Evolutionary conservation across 106 monocot species (phyloP).

Genomic region (Apostasia shenzhenica): DNA sequence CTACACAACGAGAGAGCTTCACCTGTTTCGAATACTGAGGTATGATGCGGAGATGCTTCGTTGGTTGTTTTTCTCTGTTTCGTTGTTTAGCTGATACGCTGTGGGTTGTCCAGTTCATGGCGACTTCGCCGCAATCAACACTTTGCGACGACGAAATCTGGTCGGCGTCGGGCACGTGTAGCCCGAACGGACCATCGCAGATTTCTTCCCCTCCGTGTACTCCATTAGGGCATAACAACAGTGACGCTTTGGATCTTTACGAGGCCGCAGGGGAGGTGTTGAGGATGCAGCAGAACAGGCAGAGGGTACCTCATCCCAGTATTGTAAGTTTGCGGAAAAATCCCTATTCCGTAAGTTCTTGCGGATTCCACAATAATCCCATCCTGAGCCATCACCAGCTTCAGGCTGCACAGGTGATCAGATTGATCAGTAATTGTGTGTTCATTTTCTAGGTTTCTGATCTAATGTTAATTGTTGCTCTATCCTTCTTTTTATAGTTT

Average conservation of each 20-base stretch:
- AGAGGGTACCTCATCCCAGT: no score
- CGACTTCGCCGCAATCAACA: conserved; percentile 17
- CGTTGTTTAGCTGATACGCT: not conserved
- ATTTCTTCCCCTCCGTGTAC: conserved; percentile 15
- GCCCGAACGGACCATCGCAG: conserved; percentile 16
- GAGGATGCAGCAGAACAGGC: not conserved
- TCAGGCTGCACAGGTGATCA: conserved; percentile 9
- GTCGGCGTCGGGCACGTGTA: conserved; percentile 12
- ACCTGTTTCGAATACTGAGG: no score
- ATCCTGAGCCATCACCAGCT: conserved; percentile 10
- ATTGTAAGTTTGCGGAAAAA: not conserved
- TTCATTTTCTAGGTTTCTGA: not conserved
- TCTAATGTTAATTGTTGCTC: not conserved
- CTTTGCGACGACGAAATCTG: conserved; percentile 12
- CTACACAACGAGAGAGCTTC: not conserved
- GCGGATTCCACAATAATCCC: not conserved
- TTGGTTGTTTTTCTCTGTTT: not conserved
- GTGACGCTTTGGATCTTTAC: conserved; percentile 9
- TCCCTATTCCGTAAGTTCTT: not conserved
- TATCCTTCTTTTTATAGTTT: conserved; percentile 21
- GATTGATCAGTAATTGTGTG: no score
- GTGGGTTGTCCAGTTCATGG: not conserved
- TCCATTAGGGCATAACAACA: conserved; percentile 5
- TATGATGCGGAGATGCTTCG: no score
- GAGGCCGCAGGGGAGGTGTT: conserved; percentile 5